Evolutionary conservation across 208 protist genomes (phyloP).

Genomic region (Crithidia bombi): DNA sequence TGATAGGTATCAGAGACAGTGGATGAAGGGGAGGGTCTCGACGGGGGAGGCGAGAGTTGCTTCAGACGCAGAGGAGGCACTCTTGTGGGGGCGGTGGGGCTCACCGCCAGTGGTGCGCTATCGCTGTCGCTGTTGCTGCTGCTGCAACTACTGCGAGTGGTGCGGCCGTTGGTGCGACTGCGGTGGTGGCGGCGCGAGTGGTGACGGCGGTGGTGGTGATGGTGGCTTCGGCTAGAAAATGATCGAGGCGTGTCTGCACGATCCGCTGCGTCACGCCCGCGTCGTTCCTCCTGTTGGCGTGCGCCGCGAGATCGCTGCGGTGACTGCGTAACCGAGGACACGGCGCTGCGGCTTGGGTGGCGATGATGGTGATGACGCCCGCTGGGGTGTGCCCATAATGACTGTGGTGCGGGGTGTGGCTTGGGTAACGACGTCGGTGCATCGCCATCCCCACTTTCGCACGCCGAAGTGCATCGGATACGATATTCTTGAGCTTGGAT

Average conservation of each 20-base stretch:
- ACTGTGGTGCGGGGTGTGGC: too few species aligned
- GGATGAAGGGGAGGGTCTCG: background rate
- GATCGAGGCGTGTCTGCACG: background rate
- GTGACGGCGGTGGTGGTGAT: background rate
- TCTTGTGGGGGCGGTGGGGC: background rate
- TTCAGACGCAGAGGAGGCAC: constrained; percentile 5
- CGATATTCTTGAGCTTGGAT: too few species aligned
- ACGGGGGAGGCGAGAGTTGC: background rate
- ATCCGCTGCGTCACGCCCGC: background rate
- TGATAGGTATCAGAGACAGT: background rate
- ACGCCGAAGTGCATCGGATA: too few species aligned
- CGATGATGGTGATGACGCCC: too few species aligned
- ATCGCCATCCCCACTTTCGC: too few species aligned
- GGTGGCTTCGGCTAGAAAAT: background rate
- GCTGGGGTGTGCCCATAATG: too few species aligned
- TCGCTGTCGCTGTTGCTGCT: background rate
- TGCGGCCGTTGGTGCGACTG: background rate
- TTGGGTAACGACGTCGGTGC: too few species aligned
- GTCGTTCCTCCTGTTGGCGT: background rate
- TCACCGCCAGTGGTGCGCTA: too few species aligned
- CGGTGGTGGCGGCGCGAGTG: background rate
- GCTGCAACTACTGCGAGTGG: background rate
- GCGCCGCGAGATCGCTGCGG: background rate
- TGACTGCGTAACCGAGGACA: background rate
- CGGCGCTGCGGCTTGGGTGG: too few species aligned